phyloP scores from a whole-genome alignment of 257 asterid genomes.

The Nemophila menziesii region DNA sequence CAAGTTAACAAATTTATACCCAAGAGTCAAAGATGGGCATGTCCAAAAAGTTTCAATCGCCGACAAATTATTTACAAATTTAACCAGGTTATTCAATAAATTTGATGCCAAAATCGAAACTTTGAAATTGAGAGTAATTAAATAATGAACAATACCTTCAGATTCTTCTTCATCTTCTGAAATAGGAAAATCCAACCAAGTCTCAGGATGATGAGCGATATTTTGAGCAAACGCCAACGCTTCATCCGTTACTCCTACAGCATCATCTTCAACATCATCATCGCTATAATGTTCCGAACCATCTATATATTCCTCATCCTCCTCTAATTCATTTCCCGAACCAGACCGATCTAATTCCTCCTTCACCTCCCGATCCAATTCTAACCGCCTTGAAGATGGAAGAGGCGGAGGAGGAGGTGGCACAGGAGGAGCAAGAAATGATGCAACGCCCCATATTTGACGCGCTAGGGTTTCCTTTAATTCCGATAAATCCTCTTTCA shows the following conservation, averaged over 20 bases:
- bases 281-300: constrained; percentile 9
- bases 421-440: constrained; percentile 90
- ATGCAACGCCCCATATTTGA: constrained; percentile 91
- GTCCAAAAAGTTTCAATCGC: not conserved
- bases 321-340: constrained; percentile 27
- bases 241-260: constrained; percentile 74
- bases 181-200: constrained; percentile 95
- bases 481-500: constrained; percentile 83
- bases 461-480: constrained; percentile 63
- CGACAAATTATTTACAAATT: too few species aligned
- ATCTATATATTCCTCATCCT: constrained; percentile 7
- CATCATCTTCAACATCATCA: constrained; percentile 24
- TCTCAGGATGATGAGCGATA: constrained; percentile 98
- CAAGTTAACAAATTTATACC: not conserved
- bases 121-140: too few species aligned
- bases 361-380: not conserved
- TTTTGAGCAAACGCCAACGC: constrained; percentile 71
- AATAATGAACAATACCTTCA: constrained; percentile 37
- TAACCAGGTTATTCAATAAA: too few species aligned
- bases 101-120: too few species aligned
- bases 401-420: constrained; percentile 51
- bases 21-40: too few species aligned
- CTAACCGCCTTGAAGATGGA: not conserved
- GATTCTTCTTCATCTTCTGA: constrained; percentile 54
- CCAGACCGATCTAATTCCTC: constrained; percentile 13